Percentiles rank a stretch among this genome's conserved stretches.
Conservation (phyloP, 768 basidiomycete species). For the Suillus weaverae region DNA sequence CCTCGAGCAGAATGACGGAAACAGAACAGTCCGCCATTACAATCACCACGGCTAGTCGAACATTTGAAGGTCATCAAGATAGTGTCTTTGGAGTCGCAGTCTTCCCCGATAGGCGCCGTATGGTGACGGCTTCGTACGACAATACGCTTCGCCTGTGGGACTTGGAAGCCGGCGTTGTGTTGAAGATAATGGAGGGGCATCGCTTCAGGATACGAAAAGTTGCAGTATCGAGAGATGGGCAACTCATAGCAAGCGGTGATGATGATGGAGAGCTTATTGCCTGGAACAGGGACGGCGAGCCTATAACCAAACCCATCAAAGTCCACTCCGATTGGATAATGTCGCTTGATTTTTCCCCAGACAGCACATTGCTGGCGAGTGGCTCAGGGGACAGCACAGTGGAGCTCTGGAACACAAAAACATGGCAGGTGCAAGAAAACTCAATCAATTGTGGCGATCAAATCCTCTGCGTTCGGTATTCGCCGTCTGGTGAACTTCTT, state of each 20-base stretch:
- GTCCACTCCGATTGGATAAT: no score
- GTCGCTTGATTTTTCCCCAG: no score
- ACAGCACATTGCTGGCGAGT: no score
- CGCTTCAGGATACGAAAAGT: not conserved
- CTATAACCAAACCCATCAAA: no score
- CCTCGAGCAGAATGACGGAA: not conserved
- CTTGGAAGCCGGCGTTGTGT: not conserved
- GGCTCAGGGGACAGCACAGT: no score
- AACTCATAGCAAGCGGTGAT: not conserved
- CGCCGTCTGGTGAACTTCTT: not conserved
- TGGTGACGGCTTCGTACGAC: not conserved
- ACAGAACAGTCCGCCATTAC: not conserved
- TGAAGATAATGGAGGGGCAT: not conserved
- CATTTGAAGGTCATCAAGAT: not conserved
- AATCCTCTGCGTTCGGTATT: no score
- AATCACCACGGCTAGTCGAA: not conserved
- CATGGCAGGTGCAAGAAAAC: no score
- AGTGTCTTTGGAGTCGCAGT: not conserved
- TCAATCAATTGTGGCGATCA: no score
- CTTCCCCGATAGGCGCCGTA: constrained; percentile 12
- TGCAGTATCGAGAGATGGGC: not conserved
- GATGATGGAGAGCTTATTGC: not conserved
- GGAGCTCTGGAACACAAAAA: no score
- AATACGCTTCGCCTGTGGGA: not conserved
- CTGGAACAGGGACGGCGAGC: not conserved